Percentiles rank a stretch among this genome's conserved stretches.
These are phyloP conservation scores for Gossypium ekmanianum DNA, from an alignment of 345 rosid species.

Conservation along the genomic window DNA sequence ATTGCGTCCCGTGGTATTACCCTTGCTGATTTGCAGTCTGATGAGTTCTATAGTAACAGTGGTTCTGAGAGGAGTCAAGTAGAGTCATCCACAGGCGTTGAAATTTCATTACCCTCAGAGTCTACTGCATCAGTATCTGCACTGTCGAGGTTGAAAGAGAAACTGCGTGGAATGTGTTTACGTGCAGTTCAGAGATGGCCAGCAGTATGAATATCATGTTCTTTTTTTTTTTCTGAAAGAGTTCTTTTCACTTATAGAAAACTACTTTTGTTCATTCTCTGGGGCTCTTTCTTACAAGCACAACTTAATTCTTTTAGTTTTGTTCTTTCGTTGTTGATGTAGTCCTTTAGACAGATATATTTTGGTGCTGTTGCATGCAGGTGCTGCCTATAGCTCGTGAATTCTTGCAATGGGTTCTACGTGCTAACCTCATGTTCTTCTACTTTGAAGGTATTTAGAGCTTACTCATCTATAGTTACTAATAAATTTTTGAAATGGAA, in stretches of 20 bases:
- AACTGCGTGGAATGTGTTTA: slow-evolving; percentile 44
- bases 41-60: slow-evolving; percentile 35
- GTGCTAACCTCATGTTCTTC: slow-evolving; percentile 92
- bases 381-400: slow-evolving; percentile 78
- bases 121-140: slow-evolving; percentile 43
- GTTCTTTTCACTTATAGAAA: background rate
- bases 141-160: slow-evolving; percentile 49
- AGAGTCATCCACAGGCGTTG: slow-evolving; percentile 31
- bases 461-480: background rate
- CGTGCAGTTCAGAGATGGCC: slow-evolving; percentile 73
- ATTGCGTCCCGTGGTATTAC: slow-evolving; percentile 14
- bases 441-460: slow-evolving; percentile 77
- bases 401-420: slow-evolving; percentile 70
- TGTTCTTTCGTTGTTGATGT: background rate
- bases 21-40: slow-evolving; percentile 55
- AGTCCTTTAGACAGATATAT: background rate
- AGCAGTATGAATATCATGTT: slow-evolving; percentile 35
- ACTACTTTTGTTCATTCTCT: background rate
- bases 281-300: background rate
- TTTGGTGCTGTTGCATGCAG: slow-evolving; percentile 34
- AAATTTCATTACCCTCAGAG: slow-evolving; percentile 38
- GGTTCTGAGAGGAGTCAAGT: slow-evolving; percentile 28
- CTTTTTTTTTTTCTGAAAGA: background rate
- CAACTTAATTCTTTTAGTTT: background rate
- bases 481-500: slow-evolving; percentile 1